phyloP scores from a whole-genome alignment of 1,139 yeast species.

The Yamadazyma triangularis region DNA sequence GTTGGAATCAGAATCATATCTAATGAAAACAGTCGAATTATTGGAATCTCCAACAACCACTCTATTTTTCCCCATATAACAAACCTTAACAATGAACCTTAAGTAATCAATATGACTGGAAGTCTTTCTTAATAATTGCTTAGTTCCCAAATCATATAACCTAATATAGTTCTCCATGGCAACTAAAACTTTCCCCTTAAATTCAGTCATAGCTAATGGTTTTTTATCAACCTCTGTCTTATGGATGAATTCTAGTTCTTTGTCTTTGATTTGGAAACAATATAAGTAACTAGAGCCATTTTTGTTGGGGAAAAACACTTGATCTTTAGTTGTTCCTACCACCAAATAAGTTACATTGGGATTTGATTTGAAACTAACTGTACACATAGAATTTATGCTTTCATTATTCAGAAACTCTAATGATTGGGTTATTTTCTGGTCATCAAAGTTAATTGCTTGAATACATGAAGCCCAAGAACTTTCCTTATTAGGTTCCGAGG shows the following conservation, averaged over 20 bases:
- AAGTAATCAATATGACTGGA: slow-evolving; percentile 36
- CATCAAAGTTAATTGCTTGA: slow-evolving; percentile 1
- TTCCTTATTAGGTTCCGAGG: no score
- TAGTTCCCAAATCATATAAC: slow-evolving; percentile 70
- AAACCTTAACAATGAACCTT: slow-evolving; percentile 45
- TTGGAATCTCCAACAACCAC: slow-evolving; percentile 62
- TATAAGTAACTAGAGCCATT: slow-evolving; percentile 18
- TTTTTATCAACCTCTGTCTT: slow-evolving; percentile 52
- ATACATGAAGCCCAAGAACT: background rate
- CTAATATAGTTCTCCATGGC: slow-evolving; percentile 55
- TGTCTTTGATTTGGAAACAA: slow-evolving; percentile 32
- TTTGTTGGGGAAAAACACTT: background rate
- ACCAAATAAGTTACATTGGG: slow-evolving; percentile 18
- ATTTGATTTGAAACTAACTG: background rate
- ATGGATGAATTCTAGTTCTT: slow-evolving; percentile 47
- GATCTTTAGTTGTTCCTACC: slow-evolving; percentile 28
- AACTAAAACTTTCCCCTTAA: slow-evolving; percentile 59
- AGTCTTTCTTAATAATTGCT: slow-evolving; percentile 70
- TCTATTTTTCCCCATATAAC: slow-evolving; percentile 50
- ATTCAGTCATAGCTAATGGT: slow-evolving; percentile 49
- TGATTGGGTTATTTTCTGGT: background rate
- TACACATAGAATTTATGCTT: background rate
- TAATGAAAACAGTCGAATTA: slow-evolving; percentile 57
- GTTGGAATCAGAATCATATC: slow-evolving; percentile 49
- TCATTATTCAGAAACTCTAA: background rate